Evolutionary conservation across 768 basidiomycete species (phyloP).

Genomic region (Mycena sanguinolenta): DNA sequence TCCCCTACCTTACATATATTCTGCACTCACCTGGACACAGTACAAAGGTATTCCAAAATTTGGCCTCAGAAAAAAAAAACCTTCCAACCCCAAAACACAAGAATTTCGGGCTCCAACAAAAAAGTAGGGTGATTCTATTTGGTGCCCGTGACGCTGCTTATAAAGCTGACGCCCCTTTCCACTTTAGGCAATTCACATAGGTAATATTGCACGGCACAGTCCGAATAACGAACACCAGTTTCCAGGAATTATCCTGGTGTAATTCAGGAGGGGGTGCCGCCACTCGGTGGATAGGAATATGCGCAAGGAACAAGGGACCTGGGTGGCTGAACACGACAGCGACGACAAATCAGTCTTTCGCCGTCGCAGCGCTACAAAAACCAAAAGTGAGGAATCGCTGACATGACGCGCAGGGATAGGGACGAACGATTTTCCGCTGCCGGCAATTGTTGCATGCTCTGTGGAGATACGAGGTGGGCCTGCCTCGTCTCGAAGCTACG

Average conservation of each 20-base stretch:
- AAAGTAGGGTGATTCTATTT: no score
- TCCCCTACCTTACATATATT: no score
- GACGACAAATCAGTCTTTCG: conserved; percentile 20
- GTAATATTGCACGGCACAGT: no score
- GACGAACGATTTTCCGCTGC: conserved; percentile 14
- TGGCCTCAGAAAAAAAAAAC: no score
- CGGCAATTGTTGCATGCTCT: background rate
- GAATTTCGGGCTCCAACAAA: no score
- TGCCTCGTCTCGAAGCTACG: background rate
- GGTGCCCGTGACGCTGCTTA: no score
- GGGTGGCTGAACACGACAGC: conserved; percentile 22
- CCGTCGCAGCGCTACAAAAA: conserved; percentile 17
- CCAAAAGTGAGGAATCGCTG: background rate
- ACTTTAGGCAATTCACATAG: no score
- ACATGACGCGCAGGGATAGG: background rate
- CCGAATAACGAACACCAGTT: no score
- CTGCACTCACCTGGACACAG: no score
- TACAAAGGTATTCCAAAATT: no score
- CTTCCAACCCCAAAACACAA: no score
- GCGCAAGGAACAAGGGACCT: conserved; percentile 8
- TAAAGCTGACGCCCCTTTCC: no score
- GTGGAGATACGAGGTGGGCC: background rate
- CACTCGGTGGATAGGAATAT: conserved; percentile 11
- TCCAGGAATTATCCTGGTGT: background rate
- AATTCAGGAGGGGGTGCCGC: background rate